A percentile compares a stretch with the other conserved stretches of the same genome.
phyloP scores from a whole-genome alignment of 83 land plant species.

The Diphasiastrum complanatum region DNA sequence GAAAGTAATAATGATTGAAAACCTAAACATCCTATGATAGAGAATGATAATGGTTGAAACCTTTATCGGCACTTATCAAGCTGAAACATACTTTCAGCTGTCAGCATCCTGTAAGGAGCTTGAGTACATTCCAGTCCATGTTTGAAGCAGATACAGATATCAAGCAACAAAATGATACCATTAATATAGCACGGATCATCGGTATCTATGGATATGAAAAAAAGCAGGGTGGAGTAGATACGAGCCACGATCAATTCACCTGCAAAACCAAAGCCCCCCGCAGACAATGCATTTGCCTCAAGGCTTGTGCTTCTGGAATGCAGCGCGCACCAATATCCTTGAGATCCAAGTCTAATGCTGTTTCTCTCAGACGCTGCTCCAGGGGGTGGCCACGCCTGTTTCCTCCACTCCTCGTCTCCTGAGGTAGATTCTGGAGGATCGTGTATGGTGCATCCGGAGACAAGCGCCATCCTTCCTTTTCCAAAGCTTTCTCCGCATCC shows the following conservation, averaged over 20 bases:
- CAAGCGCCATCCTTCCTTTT: conserved; percentile 24
- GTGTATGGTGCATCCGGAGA: neutral
- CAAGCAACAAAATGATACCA: too few relatives aligned
- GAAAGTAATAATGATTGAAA: neutral
- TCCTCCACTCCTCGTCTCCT: conserved; percentile 1
- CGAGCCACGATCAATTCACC: conserved; percentile 1
- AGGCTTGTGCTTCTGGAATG: conserved; percentile 13
- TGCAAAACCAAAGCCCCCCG: conserved; percentile 14
- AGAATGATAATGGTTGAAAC: neutral
- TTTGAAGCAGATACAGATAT: too few relatives aligned
- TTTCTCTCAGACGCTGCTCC: conserved; percentile 10
- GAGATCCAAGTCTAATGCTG: conserved; percentile 19
- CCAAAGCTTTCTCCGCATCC: conserved; percentile 8
- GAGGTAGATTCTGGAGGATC: neutral
- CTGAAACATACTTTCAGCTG: too few relatives aligned
- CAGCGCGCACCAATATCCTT: conserved; percentile 10
- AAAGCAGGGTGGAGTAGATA: neutral
- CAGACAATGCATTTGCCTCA: conserved; percentile 10
- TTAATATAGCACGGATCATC: too few relatives aligned
- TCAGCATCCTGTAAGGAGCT: too few relatives aligned
- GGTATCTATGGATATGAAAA: too few relatives aligned
- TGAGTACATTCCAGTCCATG: too few relatives aligned
- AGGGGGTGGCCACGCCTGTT: neutral
- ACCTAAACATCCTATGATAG: neutral
- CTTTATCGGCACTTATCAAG: too few relatives aligned